A percentile compares a stretch with the other conserved stretches of the same genome.
Conservation (phyloP, 2,329 filamentous ascomycete genomes). For the Aspergillus quadrilineatus region DNA sequence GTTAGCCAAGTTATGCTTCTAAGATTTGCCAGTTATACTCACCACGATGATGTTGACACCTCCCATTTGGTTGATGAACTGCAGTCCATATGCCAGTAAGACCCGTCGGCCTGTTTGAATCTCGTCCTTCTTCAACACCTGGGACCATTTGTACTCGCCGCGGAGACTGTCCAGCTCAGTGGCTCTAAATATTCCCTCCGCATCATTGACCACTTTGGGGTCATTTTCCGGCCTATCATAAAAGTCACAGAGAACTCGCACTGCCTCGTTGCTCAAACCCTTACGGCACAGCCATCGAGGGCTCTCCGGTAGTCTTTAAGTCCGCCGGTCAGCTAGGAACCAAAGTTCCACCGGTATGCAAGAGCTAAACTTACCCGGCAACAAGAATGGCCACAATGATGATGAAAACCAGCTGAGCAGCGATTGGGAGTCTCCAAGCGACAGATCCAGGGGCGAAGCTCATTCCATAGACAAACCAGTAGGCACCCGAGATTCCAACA, state of each 20-base stretch:
- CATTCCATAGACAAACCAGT: slow-evolving; percentile 38
- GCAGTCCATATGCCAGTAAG: slow-evolving; percentile 49
- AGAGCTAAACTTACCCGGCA: slow-evolving; percentile 21
- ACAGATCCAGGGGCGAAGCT: slow-evolving; percentile 41
- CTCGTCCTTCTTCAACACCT: slow-evolving; percentile 46
- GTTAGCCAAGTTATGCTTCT: not conserved
- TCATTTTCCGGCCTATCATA: slow-evolving; percentile 25
- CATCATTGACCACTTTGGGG: slow-evolving; percentile 30
- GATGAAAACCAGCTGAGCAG: slow-evolving; percentile 47
- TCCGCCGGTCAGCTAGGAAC: not conserved
- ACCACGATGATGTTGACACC: slow-evolving; percentile 51
- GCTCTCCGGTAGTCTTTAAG: slow-evolving; percentile 36
- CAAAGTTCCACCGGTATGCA: not conserved
- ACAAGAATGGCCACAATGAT: slow-evolving; percentile 44
- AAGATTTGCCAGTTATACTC: slow-evolving; percentile 17
- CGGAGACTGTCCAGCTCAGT: slow-evolving; percentile 42
- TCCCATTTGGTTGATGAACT: slow-evolving; percentile 53
- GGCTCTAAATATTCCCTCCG: slow-evolving; percentile 43
- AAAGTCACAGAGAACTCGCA: slow-evolving; percentile 30
- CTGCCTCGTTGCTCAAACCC: slow-evolving; percentile 32
- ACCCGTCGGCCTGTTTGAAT: slow-evolving; percentile 47
- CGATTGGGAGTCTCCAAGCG: slow-evolving; percentile 50
- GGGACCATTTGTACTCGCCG: slow-evolving; percentile 39
- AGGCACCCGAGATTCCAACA: slow-evolving; percentile 38
- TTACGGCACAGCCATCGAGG: slow-evolving; percentile 50